Base-by-base conservation (phyloP, 2,329 filamentous ascomycete species). In the Tolypocladium paradoxum region DNA sequence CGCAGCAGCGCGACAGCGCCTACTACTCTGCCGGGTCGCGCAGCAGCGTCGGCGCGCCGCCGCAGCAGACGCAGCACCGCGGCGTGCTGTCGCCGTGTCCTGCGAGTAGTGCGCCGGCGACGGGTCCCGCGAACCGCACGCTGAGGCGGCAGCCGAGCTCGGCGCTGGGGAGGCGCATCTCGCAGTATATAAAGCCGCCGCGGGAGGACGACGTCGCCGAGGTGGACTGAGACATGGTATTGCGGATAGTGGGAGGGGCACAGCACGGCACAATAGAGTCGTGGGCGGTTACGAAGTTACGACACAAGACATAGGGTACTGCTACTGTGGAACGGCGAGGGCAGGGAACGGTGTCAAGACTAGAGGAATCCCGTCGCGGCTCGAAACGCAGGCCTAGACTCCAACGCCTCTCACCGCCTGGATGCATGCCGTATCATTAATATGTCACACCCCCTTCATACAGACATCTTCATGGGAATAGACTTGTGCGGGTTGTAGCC, bases 381-480 rank as follows among this genome's bases (percentile, higher is more conserved):
- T 20, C 18, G 20, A 33, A 29, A 33, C 43, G 18, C 29, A 18
- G 27, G 27, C 43, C 27, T 12, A 18, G 2, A 9, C 18, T 18
- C 43, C 18, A 5, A 9, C 27, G 20, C 33, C 43, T 46, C 24
- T 7, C 43, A 14, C 27, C 12, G 8, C 22, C 29, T 45, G 22
- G 16, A 45, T n/a, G 6, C 24, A 18, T 7, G 7, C 16, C n/a
- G n/a, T n/a, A 5, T 24, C 24, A 12, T 8, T 24, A 43, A 43
- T 5, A 12, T 29, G 18, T 8, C 9, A 46, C 8, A 29, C 37
- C 5, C 24, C 22, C 20, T 16, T 49, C 49, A 90, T 54, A 97
- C 92, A 65, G 89, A 95, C 93, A 99, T 99, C 75, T 97, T 96
- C 93, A 99, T 99, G 46, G 88, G 81, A 72, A 99, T 95, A 6